Evolutionary conservation across 2,329 filamentous ascomycete genomes (phyloP).

Genomic region (Colletotrichum lini): DNA sequence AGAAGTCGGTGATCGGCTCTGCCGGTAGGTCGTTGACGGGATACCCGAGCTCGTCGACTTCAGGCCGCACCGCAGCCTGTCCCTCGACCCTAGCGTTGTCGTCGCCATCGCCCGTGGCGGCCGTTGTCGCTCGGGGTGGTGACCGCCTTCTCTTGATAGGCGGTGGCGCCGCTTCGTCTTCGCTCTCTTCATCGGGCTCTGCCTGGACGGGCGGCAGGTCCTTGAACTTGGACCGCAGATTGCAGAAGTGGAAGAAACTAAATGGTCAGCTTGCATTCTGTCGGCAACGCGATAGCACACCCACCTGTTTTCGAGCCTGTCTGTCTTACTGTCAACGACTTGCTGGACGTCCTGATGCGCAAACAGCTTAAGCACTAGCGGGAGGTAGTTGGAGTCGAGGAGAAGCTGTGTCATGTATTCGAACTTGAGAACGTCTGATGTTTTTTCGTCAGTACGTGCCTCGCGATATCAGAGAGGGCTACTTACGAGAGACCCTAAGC

Average conservation of each 20-base stretch:
- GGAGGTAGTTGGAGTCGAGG: slow-evolving; percentile 95
- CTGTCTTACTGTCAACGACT: slow-evolving; percentile 87
- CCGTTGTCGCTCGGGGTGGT: slow-evolving; percentile 54
- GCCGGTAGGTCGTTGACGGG: slow-evolving; percentile 79
- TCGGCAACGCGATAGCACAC: slow-evolving; percentile 47
- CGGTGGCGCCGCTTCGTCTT: slow-evolving; percentile 87
- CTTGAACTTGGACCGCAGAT: slow-evolving; percentile 71
- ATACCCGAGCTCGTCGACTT: slow-evolving; percentile 90
- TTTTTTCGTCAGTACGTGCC: not conserved
- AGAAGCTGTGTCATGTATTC: slow-evolving; percentile 95
- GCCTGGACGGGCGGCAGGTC: slow-evolving; percentile 48
- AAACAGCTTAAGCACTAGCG: slow-evolving; percentile 91
- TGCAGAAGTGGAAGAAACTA: slow-evolving; percentile 94
- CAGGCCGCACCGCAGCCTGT: slow-evolving; percentile 61
- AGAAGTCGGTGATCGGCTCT: slow-evolving; percentile 89
- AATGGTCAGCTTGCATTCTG: slow-evolving; percentile 4
- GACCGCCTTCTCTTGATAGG: slow-evolving; percentile 78
- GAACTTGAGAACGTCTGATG: slow-evolving; percentile 88
- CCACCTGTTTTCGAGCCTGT: slow-evolving; percentile 85
- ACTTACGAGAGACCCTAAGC: slow-evolving; percentile 93
- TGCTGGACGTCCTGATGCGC: slow-evolving; percentile 95
- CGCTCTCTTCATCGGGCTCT: slow-evolving; percentile 58
- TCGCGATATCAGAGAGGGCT: slow-evolving; percentile 40
- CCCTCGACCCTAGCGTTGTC: slow-evolving; percentile 51
- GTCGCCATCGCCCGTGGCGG: slow-evolving; percentile 45